Conservation (phyloP, 2,329 filamentous ascomycete species). For the Diaporthe nobilis region DNA sequence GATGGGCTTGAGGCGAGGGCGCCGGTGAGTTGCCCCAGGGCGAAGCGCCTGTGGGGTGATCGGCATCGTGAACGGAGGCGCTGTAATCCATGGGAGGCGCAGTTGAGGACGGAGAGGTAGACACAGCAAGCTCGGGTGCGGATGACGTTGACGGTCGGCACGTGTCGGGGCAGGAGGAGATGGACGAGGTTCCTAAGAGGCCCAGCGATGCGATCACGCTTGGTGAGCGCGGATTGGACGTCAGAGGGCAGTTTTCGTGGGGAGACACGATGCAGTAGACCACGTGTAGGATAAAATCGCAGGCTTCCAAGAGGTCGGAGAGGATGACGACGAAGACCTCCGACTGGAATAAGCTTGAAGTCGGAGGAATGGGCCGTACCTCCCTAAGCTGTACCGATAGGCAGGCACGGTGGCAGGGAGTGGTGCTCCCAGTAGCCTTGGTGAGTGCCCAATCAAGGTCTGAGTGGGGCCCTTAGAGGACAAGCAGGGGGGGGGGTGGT, state of each 20-base stretch:
- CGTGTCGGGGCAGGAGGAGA: constrained; percentile 5
- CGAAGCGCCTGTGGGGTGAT: constrained; percentile 66
- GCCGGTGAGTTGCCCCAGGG: constrained; percentile 70
- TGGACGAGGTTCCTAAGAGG: background rate
- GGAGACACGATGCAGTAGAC: background rate
- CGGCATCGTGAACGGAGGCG: constrained; percentile 67
- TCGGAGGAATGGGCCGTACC: constrained; percentile 24
- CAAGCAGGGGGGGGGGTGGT: constrained; percentile 7
- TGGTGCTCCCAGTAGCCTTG: background rate
- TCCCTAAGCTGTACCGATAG: constrained; percentile 26
- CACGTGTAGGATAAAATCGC: background rate
- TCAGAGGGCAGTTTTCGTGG: background rate
- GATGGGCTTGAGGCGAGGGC: constrained; percentile 63
- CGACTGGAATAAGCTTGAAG: background rate
- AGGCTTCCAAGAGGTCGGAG: constrained; percentile 9
- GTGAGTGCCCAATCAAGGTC: constrained; percentile 28
- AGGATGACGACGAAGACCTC: constrained; percentile 11
- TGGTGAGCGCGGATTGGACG: background rate
- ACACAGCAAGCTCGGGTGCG: constrained; percentile 9
- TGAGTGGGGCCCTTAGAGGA: background rate
- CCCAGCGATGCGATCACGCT: constrained; percentile 18
- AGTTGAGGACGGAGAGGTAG: background rate
- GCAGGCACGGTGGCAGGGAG: constrained; percentile 14
- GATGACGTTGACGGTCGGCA: constrained; percentile 44
- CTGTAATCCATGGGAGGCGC: constrained; percentile 68